Conservation (phyloP, 1,284 basidiomycete genomes). For the Ustilago nuda region DNA sequence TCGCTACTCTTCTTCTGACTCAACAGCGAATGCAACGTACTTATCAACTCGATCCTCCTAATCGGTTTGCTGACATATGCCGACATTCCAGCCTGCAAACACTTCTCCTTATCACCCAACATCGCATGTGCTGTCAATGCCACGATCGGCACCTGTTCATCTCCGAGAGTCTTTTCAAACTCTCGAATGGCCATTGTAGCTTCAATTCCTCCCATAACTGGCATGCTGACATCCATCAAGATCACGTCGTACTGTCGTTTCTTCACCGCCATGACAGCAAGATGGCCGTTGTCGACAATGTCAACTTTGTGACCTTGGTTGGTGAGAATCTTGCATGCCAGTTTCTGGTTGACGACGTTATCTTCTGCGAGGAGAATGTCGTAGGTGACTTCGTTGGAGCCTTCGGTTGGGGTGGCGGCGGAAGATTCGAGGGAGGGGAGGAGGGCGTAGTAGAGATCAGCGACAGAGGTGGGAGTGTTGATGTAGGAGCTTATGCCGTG, state of each 20-base stretch:
- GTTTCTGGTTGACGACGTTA: conserved; percentile 96
- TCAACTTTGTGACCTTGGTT: conserved; percentile 96
- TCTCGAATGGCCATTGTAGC: conserved; percentile 77
- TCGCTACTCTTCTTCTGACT: conserved; percentile 49
- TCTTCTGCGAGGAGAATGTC: conserved; percentile 98
- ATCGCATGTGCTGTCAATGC: conserved; percentile 89
- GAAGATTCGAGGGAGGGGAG: conserved; percentile 94
- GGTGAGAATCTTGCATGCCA: conserved; percentile 96
- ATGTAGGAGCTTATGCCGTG: conserved; percentile 90
- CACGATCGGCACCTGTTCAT: conserved; percentile 88
- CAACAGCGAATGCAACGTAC: conserved; percentile 60
- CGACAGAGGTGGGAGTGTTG: conserved; percentile 87
- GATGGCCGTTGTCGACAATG: conserved; percentile 95
- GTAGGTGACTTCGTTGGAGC: conserved; percentile 84
- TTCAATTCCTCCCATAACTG: conserved; percentile 72
- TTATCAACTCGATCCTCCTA: conserved; percentile 62
- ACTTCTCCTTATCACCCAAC: conserved; percentile 68
- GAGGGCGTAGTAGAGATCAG: conserved; percentile 91
- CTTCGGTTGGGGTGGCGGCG: conserved; percentile 81
- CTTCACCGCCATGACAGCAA: conserved; percentile 90
- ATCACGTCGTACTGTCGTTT: conserved; percentile 76
- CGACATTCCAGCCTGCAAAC: conserved; percentile 65
- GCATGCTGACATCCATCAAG: conserved; percentile 91
- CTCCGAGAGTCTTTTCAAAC: conserved; percentile 81
- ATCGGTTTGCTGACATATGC: conserved; percentile 67